Evolutionary conservation across 352 stramenopile species (phyloP).

Genomic region (Pythium aphanidermatum): DNA sequence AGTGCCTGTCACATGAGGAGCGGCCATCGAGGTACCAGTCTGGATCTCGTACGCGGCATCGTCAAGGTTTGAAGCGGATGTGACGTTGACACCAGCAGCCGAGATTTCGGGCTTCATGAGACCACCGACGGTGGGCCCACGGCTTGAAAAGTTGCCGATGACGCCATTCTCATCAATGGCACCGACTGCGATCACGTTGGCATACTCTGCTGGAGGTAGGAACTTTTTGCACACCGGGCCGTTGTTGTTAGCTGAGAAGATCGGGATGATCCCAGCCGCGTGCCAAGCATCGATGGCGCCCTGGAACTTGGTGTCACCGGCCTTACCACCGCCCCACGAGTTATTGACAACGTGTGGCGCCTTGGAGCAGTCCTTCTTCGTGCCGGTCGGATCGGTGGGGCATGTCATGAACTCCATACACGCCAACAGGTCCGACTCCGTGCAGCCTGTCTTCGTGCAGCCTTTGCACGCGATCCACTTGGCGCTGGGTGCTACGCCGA

Average conservation of each 20-base stretch:
- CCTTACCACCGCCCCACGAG: conserved; percentile 16
- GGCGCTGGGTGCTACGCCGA: conserved; percentile 6
- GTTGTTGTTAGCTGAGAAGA: conserved; percentile 21
- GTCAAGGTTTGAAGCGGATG: conserved; percentile 1
- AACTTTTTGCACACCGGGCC: conserved; percentile 22
- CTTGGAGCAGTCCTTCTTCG: conserved; percentile 16
- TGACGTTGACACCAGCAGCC: conserved; percentile 14
- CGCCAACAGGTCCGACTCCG: conserved; percentile 2
- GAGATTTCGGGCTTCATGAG: conserved; percentile 24
- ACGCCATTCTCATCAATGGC: conserved; percentile 16
- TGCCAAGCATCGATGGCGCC: conserved; percentile 14
- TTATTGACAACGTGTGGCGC: conserved; percentile 21
- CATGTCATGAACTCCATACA: conserved; percentile 13
- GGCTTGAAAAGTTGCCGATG: conserved; percentile 21
- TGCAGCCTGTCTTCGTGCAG: not conserved
- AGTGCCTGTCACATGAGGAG: conserved; percentile 19
- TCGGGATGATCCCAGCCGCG: conserved; percentile 19
- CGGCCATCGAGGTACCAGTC: conserved; percentile 20
- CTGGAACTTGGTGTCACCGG: conserved; percentile 2
- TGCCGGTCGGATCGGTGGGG: conserved; percentile 7
- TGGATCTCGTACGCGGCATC: conserved; percentile 7
- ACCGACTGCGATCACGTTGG: conserved; percentile 29
- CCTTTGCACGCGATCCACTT: conserved; percentile 5
- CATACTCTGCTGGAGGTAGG: conserved; percentile 22
- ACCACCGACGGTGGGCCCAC: conserved; percentile 18